These are phyloP conservation scores for Penicillium olsonii DNA, from an alignment of 2,329 filamentous ascomycete genomes.

Conservation along the genomic window DNA sequence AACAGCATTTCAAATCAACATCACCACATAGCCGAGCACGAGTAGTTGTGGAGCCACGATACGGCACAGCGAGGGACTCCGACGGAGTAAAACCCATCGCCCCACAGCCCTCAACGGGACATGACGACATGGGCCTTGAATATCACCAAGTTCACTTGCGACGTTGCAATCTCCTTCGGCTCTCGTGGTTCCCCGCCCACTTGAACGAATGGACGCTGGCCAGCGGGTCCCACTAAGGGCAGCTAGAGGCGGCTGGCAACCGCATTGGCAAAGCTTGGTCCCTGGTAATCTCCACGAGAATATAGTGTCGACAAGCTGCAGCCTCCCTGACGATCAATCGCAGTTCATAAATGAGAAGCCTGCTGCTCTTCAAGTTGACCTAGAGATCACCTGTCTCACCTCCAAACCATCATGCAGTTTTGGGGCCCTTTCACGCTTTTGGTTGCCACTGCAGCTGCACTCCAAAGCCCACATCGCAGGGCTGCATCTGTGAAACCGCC, in stretches of 20 bases:
- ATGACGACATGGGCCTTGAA: constrained; percentile 3
- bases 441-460: constrained; percentile 8
- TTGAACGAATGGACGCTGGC: constrained; percentile 4
- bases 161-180: constrained; percentile 16
- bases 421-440: constrained; percentile 9
- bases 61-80: background rate
- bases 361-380: background rate
- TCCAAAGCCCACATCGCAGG: constrained; percentile 25
- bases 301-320: background rate
- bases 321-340: background rate
- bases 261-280: constrained; percentile 3
- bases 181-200: constrained; percentile 1
- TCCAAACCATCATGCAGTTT: constrained; percentile 9
- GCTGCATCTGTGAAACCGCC: background rate
- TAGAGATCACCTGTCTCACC: background rate
- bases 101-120: background rate
- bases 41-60: background rate
- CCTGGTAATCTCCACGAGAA: background rate
- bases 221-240: background rate
- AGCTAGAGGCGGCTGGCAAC: background rate
- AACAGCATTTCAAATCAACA: background rate
- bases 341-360: background rate
- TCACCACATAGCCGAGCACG: no score
- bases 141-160: constrained; percentile 16
- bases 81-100: background rate